Percentiles rank a stretch among this genome's conserved stretches.
Conservation (phyloP, 1,139 yeast species). For the Candida labiduridarum region DNA sequence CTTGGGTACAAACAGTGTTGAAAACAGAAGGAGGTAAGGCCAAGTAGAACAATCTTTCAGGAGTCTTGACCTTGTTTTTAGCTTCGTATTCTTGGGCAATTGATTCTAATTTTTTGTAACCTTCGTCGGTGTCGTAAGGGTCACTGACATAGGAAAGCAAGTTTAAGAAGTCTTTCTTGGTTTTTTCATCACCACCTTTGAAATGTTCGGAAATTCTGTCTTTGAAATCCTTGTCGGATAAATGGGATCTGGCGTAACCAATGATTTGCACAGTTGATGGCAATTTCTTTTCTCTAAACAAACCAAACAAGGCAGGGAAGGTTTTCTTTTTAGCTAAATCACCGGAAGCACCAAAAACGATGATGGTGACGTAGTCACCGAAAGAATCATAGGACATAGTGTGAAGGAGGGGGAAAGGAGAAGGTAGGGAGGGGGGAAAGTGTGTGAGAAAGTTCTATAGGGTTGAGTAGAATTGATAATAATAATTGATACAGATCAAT, state of each 20-base stretch:
- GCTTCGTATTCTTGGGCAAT: constrained; percentile 63
- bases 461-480: not conserved
- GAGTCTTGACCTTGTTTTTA: constrained; percentile 36
- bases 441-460: not conserved
- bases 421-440: not conserved
- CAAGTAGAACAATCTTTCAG: constrained; percentile 82
- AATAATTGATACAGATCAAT: not conserved
- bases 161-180: constrained; percentile 63
- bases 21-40: constrained; percentile 96
- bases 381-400: constrained; percentile 28
- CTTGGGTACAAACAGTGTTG: constrained; percentile 71
- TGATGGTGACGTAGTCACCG: constrained; percentile 68
- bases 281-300: constrained; percentile 74
- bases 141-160: constrained; percentile 73
- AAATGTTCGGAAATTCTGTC: constrained; percentile 66
- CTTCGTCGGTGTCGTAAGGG: constrained; percentile 77
- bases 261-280: constrained; percentile 72
- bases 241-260: constrained; percentile 88
- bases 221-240: constrained; percentile 67
- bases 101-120: constrained; percentile 59
- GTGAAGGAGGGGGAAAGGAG: not conserved
- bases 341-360: constrained; percentile 96
- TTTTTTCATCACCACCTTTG: constrained; percentile 54
- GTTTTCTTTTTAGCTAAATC: constrained; percentile 97
- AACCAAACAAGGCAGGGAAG: constrained; percentile 77